Evolutionary conservation across 2,329 filamentous ascomycete genomes (phyloP).

Genomic region (Calcarisporium arbuscula): DNA sequence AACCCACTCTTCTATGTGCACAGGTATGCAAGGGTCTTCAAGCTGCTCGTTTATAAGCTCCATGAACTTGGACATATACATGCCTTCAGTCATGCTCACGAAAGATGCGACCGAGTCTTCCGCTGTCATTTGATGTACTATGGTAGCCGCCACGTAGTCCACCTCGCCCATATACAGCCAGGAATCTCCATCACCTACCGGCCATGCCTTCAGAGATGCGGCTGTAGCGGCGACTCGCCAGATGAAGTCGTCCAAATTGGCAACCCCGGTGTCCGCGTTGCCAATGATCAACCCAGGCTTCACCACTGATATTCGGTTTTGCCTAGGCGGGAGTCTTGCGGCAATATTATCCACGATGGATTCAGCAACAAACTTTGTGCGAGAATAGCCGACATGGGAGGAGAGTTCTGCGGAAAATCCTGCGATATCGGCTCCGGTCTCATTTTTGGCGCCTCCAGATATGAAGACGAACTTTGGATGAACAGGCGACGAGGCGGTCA

Average conservation of each 20-base stretch:
- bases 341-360: conserved; percentile 8
- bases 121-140: conserved; percentile 8
- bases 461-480: conserved; percentile 16
- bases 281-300: conserved; percentile 18
- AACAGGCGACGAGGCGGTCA: conserved; percentile 7
- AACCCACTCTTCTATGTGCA: conserved; percentile 11
- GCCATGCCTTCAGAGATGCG: conserved; percentile 8
- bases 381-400: conserved; percentile 11
- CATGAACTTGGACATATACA: conserved; percentile 14
- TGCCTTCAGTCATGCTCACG: conserved; percentile 9
- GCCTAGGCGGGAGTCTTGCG: not conserved
- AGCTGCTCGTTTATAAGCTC: conserved; percentile 11
- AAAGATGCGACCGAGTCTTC: conserved; percentile 2
- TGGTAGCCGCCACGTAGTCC: conserved; percentile 8
- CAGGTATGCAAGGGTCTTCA: conserved; percentile 6
- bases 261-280: conserved; percentile 9
- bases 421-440: not conserved
- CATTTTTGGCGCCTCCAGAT: conserved; percentile 13
- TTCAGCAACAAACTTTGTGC: conserved; percentile 18
- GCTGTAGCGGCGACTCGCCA: conserved; percentile 14
- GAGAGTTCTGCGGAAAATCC: not conserved
- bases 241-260: conserved; percentile 17
- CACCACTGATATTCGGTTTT: conserved; percentile 11
- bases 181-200: conserved; percentile 6
- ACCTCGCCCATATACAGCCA: conserved; percentile 14